Base-by-base conservation (phyloP, 2,329 filamentous ascomycete species). In the Clarireedia sp. region DNA sequence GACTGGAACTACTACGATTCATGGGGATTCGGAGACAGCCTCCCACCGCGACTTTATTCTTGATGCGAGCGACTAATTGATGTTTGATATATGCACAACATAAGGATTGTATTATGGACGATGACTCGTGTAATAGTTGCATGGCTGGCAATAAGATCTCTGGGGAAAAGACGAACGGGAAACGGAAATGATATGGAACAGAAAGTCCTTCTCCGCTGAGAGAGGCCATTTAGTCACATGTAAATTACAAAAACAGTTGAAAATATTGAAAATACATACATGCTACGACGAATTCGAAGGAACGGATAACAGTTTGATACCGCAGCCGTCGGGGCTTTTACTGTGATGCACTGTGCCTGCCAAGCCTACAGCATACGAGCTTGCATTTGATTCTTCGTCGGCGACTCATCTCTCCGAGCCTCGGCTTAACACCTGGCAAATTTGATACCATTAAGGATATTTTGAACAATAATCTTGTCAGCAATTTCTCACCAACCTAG, bases 11-110 rank as follows among this genome's bases (percentile, higher is more conserved):
- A 48, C 36, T 14, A 29, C 21, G 12, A 3, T 40, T 38, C 33
- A 48, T 41, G 23, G 23, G 19, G 23, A 38, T 48, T 14, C 40
- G 16, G 51, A 40, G 26, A 10, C 29, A 6, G 38, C 40, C 14
- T 40, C 33, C 6, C 44, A 41, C 21, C 33, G 33, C 23, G 14
- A 48, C 19, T 54, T 54, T 21, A 48, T 48, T 48, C 23, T 54
- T 33, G 51, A 54, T n/a, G 51, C 37, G 38, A 48, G 51, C 26
- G 51, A 54, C 6, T 41, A 41, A 41, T 41, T n/a, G 17, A 14
- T 41, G 10, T 41, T 19, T 41, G 17, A 5, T 41, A n/a, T 41
- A 41, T n/a, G 16, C 7, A 41, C 7, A 14, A 14, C 8, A 19
- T n/a, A 19, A 41, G 17, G 38, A 19, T 8, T 14, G 17, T n/a